phyloP scores from a whole-genome alignment of 495 filamentous ascomycete genomes.

The Aspergillus sparsus region DNA sequence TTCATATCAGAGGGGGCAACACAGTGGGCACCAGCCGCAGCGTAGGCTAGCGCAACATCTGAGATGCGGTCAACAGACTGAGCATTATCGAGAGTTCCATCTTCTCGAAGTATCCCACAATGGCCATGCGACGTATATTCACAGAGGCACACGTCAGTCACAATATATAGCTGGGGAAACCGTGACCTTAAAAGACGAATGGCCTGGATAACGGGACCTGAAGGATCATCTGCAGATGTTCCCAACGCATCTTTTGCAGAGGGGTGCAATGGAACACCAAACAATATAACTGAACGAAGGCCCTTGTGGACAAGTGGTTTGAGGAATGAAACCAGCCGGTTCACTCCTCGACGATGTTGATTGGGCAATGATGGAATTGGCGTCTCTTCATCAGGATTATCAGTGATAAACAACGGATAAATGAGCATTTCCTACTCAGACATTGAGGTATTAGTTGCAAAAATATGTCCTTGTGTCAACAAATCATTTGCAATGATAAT shows the following conservation, averaged over 20 bases:
- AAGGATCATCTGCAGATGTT: conserved; percentile 89
- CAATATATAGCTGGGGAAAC: conserved; percentile 88
- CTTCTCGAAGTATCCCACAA: conserved; percentile 90
- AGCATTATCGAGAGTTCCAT: conserved; percentile 88
- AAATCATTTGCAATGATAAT: not conserved
- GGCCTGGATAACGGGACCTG: conserved; percentile 83
- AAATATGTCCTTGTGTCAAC: too few species aligned
- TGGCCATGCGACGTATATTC: conserved; percentile 99
- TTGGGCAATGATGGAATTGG: conserved; percentile 86
- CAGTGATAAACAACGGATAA: conserved; percentile 94
- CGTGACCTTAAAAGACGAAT: conserved; percentile 78
- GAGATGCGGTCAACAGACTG: conserved; percentile 90
- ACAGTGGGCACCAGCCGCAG: conserved; percentile 90
- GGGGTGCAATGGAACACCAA: conserved; percentile 82
- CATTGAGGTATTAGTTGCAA: conserved; percentile 5
- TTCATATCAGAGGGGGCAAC: conserved; percentile 99
- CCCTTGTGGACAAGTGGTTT: conserved; percentile 84
- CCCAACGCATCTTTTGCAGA: conserved; percentile 86
- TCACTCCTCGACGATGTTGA: conserved; percentile 83
- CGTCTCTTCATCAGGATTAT: conserved; percentile 87
- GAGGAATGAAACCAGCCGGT: conserved; percentile 81
- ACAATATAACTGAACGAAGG: conserved; percentile 88
- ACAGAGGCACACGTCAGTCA: conserved; percentile 92
- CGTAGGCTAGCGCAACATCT: conserved; percentile 91
- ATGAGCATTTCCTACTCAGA: conserved; percentile 86